phyloP scores from a whole-genome alignment of 2,329 filamentous ascomycete species.

The Diaporthe sp. region DNA sequence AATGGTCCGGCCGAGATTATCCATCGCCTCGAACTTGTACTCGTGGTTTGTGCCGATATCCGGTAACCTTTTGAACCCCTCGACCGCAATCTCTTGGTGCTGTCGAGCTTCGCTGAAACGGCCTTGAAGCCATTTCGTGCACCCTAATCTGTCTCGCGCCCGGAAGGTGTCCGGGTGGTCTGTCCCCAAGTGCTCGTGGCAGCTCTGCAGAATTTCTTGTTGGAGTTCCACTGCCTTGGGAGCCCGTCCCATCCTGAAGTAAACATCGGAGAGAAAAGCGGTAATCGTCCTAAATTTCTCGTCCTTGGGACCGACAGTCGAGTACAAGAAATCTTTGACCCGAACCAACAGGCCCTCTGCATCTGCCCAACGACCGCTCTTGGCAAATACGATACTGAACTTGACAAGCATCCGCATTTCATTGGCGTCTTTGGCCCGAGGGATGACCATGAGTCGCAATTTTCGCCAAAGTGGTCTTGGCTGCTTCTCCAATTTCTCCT shows the following conservation, averaged over 20 bases:
- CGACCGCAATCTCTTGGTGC: neutral
- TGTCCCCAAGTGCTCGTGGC: neutral
- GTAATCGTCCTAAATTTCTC: neutral
- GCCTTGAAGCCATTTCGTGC: neutral
- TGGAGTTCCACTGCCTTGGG: neutral
- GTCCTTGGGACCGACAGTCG: neutral
- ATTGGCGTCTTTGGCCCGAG: neutral
- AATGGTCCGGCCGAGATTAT: neutral
- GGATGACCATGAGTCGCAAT: no score
- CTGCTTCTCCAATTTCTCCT: no score
- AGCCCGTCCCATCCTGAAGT: neutral
- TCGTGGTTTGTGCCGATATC: neutral
- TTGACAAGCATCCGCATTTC: neutral
- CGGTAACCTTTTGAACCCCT: neutral
- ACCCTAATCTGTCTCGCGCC: neutral
- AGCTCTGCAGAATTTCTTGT: neutral
- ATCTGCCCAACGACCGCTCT: neutral
- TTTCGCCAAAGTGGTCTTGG: no score
- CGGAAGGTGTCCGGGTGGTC: neutral
- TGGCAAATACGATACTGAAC: neutral
- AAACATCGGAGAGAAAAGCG: neutral
- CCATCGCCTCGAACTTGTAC: neutral
- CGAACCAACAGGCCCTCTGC: neutral
- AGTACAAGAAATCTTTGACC: neutral
- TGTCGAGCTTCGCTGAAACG: neutral